Evolutionary conservation across 164 flowering plant genomes (phyloP), one percentile per base, ranked within the genome.

Genomic region (Taxillus chinensis): DNA sequence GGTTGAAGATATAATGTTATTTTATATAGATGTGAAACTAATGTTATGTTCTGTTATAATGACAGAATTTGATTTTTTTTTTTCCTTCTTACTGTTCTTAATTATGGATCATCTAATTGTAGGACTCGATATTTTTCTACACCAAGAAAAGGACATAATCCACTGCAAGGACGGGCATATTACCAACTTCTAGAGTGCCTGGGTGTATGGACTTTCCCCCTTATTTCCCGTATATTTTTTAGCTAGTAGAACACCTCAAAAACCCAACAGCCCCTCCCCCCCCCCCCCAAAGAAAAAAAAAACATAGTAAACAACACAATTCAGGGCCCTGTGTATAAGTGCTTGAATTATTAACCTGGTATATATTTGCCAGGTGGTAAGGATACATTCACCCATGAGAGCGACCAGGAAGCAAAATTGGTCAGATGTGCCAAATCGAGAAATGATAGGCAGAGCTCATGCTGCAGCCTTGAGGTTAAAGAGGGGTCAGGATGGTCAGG

Each of bases 341-440:
- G 2, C 7, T 7, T 8, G 42, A 13, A 43, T 60, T 27, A n/a
- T n/a, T n/a, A n/a, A n/a, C n/a, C n/a, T n/a, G n/a, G n/a, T n/a
- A n/a, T n/a, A n/a, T 51, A 9, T 38, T 64, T 45, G 17, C 42
- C 83, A 90, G 99, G 90, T 95, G 57, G 85, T 95, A 58, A 77
- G 97, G 74, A 95, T 95, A 56, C 97, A 91, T 74, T 93, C 97
- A 64, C 99, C 97, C 39, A 91, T 91, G 99, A 81, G 96, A 78
- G 74, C 91, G 4, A 41, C 71, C 66, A 82, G 87, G 69, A 79
- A 76, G 59, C 87, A 84, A 73, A 93, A 93, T 68, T 93, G 95
- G 96, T 83, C 96, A 49, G 88, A 87, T 73, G 83, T 93, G 66
- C 97, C 96, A 12, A 81, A 80, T 72, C 78, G 83, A 68, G 96